These are phyloP conservation scores for Spergularia marina DNA, from an alignment of 148 eudicot species.

Conservation along the genomic window DNA sequence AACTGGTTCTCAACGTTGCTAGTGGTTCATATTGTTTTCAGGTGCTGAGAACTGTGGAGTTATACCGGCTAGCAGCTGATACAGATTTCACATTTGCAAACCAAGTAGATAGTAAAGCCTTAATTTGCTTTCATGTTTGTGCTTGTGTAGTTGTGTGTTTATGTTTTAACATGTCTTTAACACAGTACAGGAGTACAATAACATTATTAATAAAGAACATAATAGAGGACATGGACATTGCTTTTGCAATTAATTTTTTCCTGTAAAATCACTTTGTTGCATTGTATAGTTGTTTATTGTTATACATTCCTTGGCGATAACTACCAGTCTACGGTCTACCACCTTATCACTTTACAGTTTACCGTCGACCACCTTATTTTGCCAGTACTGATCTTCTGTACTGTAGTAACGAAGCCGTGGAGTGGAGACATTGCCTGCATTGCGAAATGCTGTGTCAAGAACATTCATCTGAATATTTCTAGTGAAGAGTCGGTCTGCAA, in stretches of 20 bases:
- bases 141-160: neutral
- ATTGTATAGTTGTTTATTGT: too few species aligned
- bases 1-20: neutral
- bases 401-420: too few species aligned
- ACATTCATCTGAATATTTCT: too few species aligned
- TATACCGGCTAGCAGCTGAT: neutral
- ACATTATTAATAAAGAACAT: neutral
- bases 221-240: neutral
- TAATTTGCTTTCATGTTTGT: neutral
- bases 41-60: neutral
- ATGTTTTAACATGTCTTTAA: neutral
- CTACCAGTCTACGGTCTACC: too few species aligned
- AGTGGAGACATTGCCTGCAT: too few species aligned
- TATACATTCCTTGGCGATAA: too few species aligned
- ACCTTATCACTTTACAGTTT: too few species aligned
- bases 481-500: too few species aligned
- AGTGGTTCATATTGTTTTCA: neutral
- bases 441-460: too few species aligned
- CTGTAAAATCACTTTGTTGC: too few species aligned
- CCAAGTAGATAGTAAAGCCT: neutral
- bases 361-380: too few species aligned
- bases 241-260: neutral
- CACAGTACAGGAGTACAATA: neutral
- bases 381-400: too few species aligned
- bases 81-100: neutral